These are phyloP conservation scores for Leccinum sublutescens DNA, from an alignment of 768 basidiomycete species.

Conservation along the genomic window DNA sequence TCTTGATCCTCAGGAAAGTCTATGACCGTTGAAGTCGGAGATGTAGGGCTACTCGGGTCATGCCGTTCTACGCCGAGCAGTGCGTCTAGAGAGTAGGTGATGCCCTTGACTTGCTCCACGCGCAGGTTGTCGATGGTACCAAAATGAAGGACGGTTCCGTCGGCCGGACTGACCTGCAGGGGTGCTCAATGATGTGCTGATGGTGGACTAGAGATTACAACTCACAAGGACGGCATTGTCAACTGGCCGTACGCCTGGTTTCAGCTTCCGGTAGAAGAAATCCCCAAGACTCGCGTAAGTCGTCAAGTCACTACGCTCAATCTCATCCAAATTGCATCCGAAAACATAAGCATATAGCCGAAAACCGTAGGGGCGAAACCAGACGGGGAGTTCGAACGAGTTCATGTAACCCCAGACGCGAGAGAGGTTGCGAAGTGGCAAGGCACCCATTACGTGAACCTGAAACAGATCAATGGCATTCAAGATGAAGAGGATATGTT, in stretches of 20 bases:
- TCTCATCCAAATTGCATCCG: slow-evolving; percentile 91
- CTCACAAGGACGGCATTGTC: slow-evolving; percentile 70
- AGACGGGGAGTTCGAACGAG: slow-evolving; percentile 88
- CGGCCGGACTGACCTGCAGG: slow-evolving; percentile 84
- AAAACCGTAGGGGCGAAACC: slow-evolving; percentile 91
- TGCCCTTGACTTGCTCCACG: slow-evolving; percentile 97
- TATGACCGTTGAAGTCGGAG: slow-evolving; percentile 40
- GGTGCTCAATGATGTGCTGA: neutral
- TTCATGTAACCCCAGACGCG: slow-evolving; percentile 97
- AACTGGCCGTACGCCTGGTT: slow-evolving; percentile 78
- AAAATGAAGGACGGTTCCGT: slow-evolving; percentile 90
- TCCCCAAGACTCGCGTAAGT: slow-evolving; percentile 85
- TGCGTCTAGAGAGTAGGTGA: slow-evolving; percentile 94
- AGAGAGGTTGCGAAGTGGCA: slow-evolving; percentile 94
- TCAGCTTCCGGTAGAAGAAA: slow-evolving; percentile 92
- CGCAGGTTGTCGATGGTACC: slow-evolving; percentile 75
- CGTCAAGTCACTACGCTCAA: slow-evolving; percentile 74
- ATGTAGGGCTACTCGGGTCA: slow-evolving; percentile 41
- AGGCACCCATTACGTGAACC: slow-evolving; percentile 96
- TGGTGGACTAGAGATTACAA: neutral
- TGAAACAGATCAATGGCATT: slow-evolving; percentile 27
- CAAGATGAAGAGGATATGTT: neutral
- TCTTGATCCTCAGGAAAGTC: slow-evolving; percentile 46
- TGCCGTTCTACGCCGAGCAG: slow-evolving; percentile 73
- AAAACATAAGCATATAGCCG: slow-evolving; percentile 84